phyloP scores from a whole-genome alignment of 139 green algal genomes.

The Dunaliella sp. region DNA sequence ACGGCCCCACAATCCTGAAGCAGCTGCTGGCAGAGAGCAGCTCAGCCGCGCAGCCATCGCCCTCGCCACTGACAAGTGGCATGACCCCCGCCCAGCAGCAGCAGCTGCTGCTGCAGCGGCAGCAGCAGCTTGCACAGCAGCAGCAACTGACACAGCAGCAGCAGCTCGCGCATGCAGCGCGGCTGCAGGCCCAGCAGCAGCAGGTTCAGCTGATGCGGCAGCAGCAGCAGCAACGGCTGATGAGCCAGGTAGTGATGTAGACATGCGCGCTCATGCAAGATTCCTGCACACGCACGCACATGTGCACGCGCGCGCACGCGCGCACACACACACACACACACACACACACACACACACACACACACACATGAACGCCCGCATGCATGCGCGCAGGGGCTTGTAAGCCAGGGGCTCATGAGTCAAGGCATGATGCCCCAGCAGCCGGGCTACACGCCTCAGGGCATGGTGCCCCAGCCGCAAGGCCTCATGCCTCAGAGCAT shows the following conservation, averaged over 20 bases:
- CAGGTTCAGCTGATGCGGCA: not conserved
- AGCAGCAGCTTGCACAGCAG: not conserved
- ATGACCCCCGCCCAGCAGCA: not conserved
- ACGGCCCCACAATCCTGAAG: not conserved
- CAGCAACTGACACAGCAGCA: not conserved
- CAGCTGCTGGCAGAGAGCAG: not conserved
- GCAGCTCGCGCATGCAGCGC: too few species aligned
- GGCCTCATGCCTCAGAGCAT: not conserved
- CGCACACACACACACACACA: too few species aligned
- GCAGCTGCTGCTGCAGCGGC: not conserved
- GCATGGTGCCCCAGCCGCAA: slow-evolving; percentile 11
- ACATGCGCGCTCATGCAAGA: too few species aligned
- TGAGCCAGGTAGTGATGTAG: too few species aligned
- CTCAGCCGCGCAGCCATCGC: not conserved
- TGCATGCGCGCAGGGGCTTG: too few species aligned
- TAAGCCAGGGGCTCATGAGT: not conserved
- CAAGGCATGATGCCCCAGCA: not conserved
- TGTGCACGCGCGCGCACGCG: too few species aligned
- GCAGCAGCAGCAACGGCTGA: not conserved
- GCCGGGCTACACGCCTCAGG: not conserved
- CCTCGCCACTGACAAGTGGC: not conserved
- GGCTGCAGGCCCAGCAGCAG: not conserved
- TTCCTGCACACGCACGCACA: too few species aligned
- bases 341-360: too few species aligned
- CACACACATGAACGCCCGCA: too few species aligned